Evolutionary conservation across 2,329 filamentous ascomycete species (phyloP).

Genomic region (Hirsutella rhossiliensis): DNA sequence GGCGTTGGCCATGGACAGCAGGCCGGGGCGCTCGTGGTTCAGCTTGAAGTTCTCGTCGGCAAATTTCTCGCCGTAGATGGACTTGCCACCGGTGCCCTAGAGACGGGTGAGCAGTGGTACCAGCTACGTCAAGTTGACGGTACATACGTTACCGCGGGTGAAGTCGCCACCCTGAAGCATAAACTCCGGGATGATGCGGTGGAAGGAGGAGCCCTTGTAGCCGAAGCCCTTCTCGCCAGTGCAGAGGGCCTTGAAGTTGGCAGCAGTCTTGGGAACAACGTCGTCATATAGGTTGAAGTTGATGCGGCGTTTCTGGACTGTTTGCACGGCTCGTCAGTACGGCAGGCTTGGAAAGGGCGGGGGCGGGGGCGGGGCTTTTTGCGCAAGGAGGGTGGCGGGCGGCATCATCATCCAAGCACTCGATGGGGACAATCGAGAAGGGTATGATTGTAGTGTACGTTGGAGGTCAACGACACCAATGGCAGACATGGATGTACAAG

Average conservation of each 20-base stretch:
- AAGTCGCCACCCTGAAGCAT: constrained; percentile 97
- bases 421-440: too few species aligned
- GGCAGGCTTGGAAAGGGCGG: not conserved
- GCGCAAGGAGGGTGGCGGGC: too few species aligned
- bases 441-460: too few species aligned
- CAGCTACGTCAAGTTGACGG: not conserved
- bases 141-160: constrained; percentile 76
- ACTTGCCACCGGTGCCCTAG: constrained; percentile 81
- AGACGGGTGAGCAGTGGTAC: constrained; percentile 4
- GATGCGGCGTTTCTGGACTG: constrained; percentile 67
- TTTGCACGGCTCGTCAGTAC: constrained; percentile 2
- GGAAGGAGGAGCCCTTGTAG: constrained; percentile 75
- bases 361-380: not conserved
- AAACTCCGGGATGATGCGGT: constrained; percentile 86
- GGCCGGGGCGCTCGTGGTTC: constrained; percentile 62
- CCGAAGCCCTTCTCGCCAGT: constrained; percentile 70
- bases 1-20: constrained; percentile 92
- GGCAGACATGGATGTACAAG: not conserved
- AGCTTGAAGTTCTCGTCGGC: constrained; percentile 80
- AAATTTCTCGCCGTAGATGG: constrained; percentile 94
- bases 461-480: not conserved
- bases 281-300: constrained; percentile 82
- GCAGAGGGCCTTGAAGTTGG: constrained; percentile 80
- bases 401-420: too few species aligned
- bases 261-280: constrained; percentile 74